Base-by-base conservation (phyloP, 139 green algal species). In the Volvox africanus region DNA sequence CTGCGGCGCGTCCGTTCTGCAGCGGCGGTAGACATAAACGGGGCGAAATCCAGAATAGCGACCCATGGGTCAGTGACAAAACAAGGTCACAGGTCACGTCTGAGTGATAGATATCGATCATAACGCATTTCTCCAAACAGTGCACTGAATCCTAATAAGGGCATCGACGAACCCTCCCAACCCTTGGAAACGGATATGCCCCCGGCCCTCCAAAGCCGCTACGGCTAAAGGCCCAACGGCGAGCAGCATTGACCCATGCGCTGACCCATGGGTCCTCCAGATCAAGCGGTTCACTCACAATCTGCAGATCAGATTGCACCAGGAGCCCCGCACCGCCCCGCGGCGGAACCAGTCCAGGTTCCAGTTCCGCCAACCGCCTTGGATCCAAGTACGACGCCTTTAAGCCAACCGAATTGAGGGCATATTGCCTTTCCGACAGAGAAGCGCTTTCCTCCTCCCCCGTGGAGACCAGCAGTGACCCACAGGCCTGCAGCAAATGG, bases 1-100 rank as follows among this genome's bases (percentile, higher is more conserved):
- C 95, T 24, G 95, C 79, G 5, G 62, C 77, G 75, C 93, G 94
- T 32, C 96, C 96, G 71, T 95, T 97, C 94, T 97, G 94, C 79
- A 92, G 12, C 22, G 17, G 36, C 37, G 30, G 76, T 73, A 12
- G 11, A 9, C 65, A 73, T 5, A 24, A 73, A 73, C 19, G 62
- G 65, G 21, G 65, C 12, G 65, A 16, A 24, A 28, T 24, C 2
- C 65, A 12, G 65, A 30, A 28, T 12, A 73, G 21, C 65, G 65
- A 30, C 65, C 65, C 65, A 73, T 73, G 65, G 65, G 65, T 73
- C 65, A 12, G 65, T 28, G 21, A 24, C 65, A 73, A 6, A 2
- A 73, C 65, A 2, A 16, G 2, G 9, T 12, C 65, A 16, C 24
- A 28, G 65, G 65, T 73, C 65, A 55, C 44, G 5, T 9, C 44